These are phyloP conservation scores for Monosporascus sp. DNA, from an alignment of 2,329 filamentous ascomycete species.

Conservation along the genomic window DNA sequence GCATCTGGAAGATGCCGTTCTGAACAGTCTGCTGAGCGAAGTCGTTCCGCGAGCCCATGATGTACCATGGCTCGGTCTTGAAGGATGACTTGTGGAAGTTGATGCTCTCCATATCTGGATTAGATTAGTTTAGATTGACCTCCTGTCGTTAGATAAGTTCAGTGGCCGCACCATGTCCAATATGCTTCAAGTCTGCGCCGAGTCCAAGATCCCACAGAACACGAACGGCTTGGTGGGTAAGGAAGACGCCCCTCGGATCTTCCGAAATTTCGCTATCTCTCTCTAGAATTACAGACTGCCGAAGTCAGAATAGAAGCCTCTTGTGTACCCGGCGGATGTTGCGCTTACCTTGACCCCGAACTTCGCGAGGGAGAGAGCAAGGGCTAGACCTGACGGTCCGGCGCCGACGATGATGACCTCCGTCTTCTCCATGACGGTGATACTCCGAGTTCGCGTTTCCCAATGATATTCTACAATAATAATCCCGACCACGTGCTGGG, in stretches of 20 bases:
- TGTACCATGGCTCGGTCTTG: slow-evolving; percentile 11
- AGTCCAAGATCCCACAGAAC: slow-evolving; percentile 20
- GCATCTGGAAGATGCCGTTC: slow-evolving; percentile 15
- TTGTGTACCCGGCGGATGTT: neutral
- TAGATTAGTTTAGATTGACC: slow-evolving; percentile 2
- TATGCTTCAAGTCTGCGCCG: slow-evolving; percentile 11
- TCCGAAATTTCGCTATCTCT: slow-evolving; percentile 16
- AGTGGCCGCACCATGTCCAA: slow-evolving; percentile 15
- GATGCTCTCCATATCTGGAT: slow-evolving; percentile 1
- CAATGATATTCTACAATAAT: too few relatives aligned
- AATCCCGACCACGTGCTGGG: neutral
- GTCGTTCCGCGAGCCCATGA: slow-evolving; percentile 7
- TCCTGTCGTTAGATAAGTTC: neutral
- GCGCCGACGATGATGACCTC: slow-evolving; percentile 21
- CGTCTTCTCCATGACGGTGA: slow-evolving; percentile 15
- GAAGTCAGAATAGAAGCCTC: neutral
- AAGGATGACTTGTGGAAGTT: slow-evolving; percentile 18
- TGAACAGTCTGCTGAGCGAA: slow-evolving; percentile 13
- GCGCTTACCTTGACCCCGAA: slow-evolving; percentile 15
- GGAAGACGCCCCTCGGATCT: slow-evolving; percentile 19
- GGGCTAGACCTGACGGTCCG: slow-evolving; percentile 17
- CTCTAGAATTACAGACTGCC: slow-evolving; percentile 18
- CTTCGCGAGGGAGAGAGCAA: slow-evolving; percentile 16
- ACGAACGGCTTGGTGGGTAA: slow-evolving; percentile 18
- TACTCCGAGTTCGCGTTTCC: neutral